Percentiles rank a stretch among this genome's conserved stretches.
phyloP scores from a whole-genome alignment of 2,329 filamentous ascomycete species.

The Microdochium paspali region DNA sequence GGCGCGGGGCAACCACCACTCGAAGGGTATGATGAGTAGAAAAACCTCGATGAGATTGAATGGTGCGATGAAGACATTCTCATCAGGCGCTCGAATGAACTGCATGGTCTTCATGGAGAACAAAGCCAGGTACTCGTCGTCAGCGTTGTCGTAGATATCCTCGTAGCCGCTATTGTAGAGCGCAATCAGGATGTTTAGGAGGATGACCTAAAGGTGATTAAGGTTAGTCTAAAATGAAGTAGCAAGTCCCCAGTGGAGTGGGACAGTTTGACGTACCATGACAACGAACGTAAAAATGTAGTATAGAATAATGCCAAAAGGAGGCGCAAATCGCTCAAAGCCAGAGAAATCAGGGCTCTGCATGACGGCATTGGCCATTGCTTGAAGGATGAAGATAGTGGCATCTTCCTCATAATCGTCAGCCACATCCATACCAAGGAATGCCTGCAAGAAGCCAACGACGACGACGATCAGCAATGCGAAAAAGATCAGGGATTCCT shows the following conservation, averaged over 20 bases:
- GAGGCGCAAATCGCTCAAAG: slow-evolving; percentile 84
- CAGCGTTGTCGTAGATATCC: slow-evolving; percentile 86
- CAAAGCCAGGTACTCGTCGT: slow-evolving; percentile 90
- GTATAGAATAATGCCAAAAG: slow-evolving; percentile 91
- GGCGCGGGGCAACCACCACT: slow-evolving; percentile 84
- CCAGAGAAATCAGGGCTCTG: slow-evolving; percentile 81
- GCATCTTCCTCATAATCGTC: slow-evolving; percentile 64
- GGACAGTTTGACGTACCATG: slow-evolving; percentile 60
- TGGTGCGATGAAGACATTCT: slow-evolving; percentile 95
- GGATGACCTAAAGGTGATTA: slow-evolving; percentile 40
- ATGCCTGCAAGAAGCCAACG: slow-evolving; percentile 83
- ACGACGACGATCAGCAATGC: slow-evolving; percentile 78
- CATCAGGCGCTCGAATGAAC: slow-evolving; percentile 91
- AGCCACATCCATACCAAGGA: slow-evolving; percentile 80
- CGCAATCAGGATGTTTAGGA: slow-evolving; percentile 93
- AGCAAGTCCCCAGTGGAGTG: background rate
- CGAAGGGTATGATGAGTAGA: slow-evolving; percentile 66
- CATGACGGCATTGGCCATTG: slow-evolving; percentile 87
- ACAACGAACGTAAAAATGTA: slow-evolving; percentile 97
- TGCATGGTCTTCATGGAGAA: slow-evolving; percentile 94
- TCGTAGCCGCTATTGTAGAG: slow-evolving; percentile 96
- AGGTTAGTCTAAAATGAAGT: slow-evolving; percentile 13
- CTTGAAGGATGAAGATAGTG: slow-evolving; percentile 63
- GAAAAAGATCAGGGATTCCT: slow-evolving; percentile 92
- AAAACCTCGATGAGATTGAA: slow-evolving; percentile 91